Conservation (phyloP, 306 rosid species). For the Oxytropis ochrocephala region DNA sequence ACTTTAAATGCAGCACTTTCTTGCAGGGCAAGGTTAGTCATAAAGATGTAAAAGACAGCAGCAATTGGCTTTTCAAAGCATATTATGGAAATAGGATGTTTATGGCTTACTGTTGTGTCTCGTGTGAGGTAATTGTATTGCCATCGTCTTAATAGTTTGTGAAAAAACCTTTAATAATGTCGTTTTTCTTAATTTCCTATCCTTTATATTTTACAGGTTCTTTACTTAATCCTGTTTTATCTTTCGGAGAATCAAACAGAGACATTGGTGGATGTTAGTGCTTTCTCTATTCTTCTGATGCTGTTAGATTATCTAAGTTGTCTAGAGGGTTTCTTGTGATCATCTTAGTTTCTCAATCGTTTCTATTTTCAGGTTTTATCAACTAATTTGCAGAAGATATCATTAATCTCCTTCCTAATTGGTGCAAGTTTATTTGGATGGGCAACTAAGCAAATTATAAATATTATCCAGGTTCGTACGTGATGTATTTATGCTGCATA, state of each 20-base stretch:
- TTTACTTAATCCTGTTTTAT: conserved; percentile 71
- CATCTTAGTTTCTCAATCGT: conserved; percentile 18
- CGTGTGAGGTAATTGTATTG: conserved; percentile 68
- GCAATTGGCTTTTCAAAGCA: conserved; percentile 81
- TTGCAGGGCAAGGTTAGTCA: conserved; percentile 87
- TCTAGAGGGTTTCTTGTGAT: background rate
- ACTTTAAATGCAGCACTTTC: conserved; percentile 69
- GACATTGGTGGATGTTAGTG: conserved; percentile 66
- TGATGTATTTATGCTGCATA: background rate
- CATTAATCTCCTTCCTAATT: conserved; percentile 46
- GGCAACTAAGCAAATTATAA: conserved; percentile 82
- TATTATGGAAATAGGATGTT: conserved; percentile 92
- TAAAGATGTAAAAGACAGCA: conserved; percentile 97
- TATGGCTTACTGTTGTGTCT: conserved; percentile 96
- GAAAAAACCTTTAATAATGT: background rate
- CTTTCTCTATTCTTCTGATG: background rate
- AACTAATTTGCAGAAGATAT: conserved; percentile 41
- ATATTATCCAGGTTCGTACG: conserved; percentile 72
- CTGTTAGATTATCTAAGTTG: background rate
- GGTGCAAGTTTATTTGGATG: conserved; percentile 73
- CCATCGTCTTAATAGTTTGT: background rate
- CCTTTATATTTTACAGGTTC: conserved; percentile 53
- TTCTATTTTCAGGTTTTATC: conserved; percentile 54
- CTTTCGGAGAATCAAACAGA: conserved; percentile 58
- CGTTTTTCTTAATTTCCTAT: conserved; percentile 14